Conservation (phyloP, 2,329 filamentous ascomycete genomes). For the Colletotrichum melonis region DNA sequence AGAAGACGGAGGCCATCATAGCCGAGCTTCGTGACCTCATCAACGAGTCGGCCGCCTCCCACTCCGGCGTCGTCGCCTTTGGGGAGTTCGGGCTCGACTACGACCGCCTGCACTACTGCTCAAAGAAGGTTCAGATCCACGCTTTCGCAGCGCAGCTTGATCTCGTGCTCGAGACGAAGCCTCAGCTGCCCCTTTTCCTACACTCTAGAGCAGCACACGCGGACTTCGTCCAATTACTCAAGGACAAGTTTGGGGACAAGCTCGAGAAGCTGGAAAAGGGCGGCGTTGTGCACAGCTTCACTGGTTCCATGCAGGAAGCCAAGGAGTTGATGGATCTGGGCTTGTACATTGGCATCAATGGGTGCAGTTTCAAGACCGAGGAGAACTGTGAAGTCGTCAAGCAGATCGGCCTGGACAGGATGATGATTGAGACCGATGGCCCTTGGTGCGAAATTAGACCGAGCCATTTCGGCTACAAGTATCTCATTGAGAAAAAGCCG, state of each 20-base stretch:
- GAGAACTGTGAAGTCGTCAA: slow-evolving; percentile 90
- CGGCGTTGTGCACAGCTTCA: slow-evolving; percentile 95
- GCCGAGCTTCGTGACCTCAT: slow-evolving; percentile 73
- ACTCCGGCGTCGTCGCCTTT: slow-evolving; percentile 76
- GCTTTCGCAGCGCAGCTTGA: slow-evolving; percentile 88
- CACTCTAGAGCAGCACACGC: slow-evolving; percentile 89
- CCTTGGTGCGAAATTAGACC: slow-evolving; percentile 97
- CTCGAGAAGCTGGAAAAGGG: slow-evolving; percentile 77
- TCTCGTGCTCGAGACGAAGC: slow-evolving; percentile 74
- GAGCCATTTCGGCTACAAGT: slow-evolving; percentile 85
- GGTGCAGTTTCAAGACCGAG: slow-evolving; percentile 93
- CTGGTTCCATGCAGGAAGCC: slow-evolving; percentile 89
- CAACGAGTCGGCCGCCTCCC: slow-evolving; percentile 61
- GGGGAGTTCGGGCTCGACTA: slow-evolving; percentile 98
- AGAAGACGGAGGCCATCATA: slow-evolving; percentile 62
- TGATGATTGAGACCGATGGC: slow-evolving; percentile 97
- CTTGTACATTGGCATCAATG: slow-evolving; percentile 94
- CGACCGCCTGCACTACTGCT: slow-evolving; percentile 86
- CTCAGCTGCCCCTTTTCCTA: slow-evolving; percentile 89
- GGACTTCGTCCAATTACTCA: slow-evolving; percentile 83
- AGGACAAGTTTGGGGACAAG: slow-evolving; percentile 64
- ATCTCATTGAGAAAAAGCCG: slow-evolving; percentile 60
- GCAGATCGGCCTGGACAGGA: slow-evolving; percentile 78
- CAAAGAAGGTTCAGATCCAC: slow-evolving; percentile 82
- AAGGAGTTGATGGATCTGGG: slow-evolving; percentile 81